Conservation (phyloP, 257 asterid genomes). For the Gentiana straminea region DNA sequence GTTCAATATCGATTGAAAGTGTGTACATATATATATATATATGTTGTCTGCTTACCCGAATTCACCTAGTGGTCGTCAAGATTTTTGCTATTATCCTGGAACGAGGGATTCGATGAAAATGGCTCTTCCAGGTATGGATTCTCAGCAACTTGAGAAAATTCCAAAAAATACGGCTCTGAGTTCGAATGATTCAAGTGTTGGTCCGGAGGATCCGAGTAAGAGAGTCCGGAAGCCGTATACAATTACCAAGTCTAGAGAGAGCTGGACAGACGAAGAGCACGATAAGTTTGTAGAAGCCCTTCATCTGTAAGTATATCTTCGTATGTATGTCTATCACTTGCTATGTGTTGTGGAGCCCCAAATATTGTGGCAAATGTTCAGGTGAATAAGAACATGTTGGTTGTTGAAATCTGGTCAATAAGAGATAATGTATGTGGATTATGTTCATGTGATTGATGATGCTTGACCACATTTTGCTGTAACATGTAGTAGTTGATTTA, state of each 20-base stretch:
- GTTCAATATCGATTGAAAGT: too few relatives aligned
- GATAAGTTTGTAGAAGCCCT: constrained; percentile 65
- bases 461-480: too few relatives aligned
- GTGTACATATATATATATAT: neutral
- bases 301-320: constrained; percentile 26
- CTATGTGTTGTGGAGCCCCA: too few relatives aligned
- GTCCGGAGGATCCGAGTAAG: constrained; percentile 52
- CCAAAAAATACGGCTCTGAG: neutral
- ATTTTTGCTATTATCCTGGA: constrained; percentile 18
- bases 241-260: constrained; percentile 76
- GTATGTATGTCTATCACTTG: neutral
- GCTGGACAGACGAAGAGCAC: constrained; percentile 81
- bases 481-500: too few relatives aligned
- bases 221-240: constrained; percentile 76
- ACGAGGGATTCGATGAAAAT: constrained; percentile 26
- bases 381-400: too few relatives aligned
- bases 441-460: too few relatives aligned
- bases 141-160: constrained; percentile 14
- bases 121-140: constrained; percentile 31
- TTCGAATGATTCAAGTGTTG: constrained; percentile 19
- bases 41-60: constrained; percentile 76
- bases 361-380: too few relatives aligned
- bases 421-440: too few relatives aligned
- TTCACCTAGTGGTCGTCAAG: constrained; percentile 39
- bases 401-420: too few relatives aligned